A percentile compares a stretch with the other conserved stretches of the same genome.
Evolutionary conservation across 768 basidiomycete genomes (phyloP).

Genomic region (Trametes cingulata): DNA sequence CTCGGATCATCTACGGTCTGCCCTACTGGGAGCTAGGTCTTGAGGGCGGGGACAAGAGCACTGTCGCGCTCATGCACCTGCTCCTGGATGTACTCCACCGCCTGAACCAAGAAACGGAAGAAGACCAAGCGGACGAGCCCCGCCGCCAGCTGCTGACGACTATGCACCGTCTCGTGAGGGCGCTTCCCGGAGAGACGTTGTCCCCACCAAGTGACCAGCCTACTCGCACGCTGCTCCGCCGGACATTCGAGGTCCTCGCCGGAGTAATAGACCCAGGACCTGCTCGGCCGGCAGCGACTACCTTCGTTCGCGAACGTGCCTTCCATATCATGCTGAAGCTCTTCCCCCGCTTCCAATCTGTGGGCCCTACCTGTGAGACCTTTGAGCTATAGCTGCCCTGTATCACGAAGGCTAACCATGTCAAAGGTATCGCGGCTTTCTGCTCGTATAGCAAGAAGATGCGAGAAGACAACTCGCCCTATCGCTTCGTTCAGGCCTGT

Average conservation of each 20-base stretch:
- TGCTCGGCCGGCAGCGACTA: neutral
- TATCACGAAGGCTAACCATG: neutral
- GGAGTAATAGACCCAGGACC: conserved; percentile 2
- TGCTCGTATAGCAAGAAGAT: conserved; percentile 17
- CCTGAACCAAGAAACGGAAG: neutral
- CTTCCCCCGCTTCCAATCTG: conserved; percentile 15
- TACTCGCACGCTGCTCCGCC: conserved; percentile 1
- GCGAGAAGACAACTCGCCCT: conserved; percentile 15
- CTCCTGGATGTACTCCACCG: conserved; percentile 16
- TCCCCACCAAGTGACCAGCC: neutral
- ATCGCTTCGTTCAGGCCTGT: conserved; percentile 13
- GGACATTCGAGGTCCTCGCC: conserved; percentile 14
- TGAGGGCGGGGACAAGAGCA: conserved; percentile 2
- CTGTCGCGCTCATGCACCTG: conserved; percentile 14
- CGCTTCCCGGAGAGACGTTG: neutral
- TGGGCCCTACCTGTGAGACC: conserved; percentile 10
- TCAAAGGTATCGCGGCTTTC: conserved; percentile 12
- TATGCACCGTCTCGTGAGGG: conserved; percentile 15
- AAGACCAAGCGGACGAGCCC: neutral
- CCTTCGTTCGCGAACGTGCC: conserved; percentile 8
- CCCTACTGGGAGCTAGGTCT: conserved; percentile 17
- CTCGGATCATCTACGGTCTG: conserved; percentile 12
- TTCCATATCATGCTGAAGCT: conserved; percentile 18
- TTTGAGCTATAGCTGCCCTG: neutral
- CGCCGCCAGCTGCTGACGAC: conserved; percentile 4